These are phyloP conservation scores for Actinomortierella wolfii DNA, from an alignment of 371 early-diverging fungal genomes.

Conservation along the genomic window DNA sequence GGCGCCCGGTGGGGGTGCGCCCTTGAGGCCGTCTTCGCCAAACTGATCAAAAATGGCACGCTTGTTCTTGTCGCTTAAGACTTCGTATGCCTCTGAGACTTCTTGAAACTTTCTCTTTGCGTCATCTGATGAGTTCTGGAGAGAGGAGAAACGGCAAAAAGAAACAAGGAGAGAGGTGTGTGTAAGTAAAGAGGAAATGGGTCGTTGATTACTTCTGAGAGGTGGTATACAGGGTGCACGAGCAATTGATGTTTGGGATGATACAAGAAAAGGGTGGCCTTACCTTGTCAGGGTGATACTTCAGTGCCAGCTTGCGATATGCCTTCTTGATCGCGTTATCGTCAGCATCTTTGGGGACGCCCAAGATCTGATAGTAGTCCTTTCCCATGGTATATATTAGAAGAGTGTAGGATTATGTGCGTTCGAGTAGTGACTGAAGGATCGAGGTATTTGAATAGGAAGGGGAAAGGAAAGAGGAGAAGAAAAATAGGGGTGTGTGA, in stretches of 20 bases:
- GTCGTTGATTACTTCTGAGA: too few relatives aligned
- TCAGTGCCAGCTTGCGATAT: conserved; percentile 88
- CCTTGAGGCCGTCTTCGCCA: conserved; percentile 92
- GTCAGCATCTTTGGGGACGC: conserved; percentile 80
- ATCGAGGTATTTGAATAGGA: too few relatives aligned
- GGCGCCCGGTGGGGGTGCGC: conserved; percentile 47
- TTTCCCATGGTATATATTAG: conserved; percentile 72
- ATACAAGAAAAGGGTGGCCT: conserved; percentile 57
- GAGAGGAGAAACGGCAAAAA: conserved; percentile 47
- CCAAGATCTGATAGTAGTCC: conserved; percentile 91
- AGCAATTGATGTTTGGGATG: too few relatives aligned
- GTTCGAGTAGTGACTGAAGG: background rate
- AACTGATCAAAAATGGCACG: conserved; percentile 86
- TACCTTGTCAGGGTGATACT: conserved; percentile 86
- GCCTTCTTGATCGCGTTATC: conserved; percentile 91
- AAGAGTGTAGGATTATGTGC: background rate
- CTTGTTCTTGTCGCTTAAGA: conserved; percentile 90
- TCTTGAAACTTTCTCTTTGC: conserved; percentile 84
- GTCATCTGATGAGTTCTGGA: conserved; percentile 45
- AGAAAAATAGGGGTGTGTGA: background rate
- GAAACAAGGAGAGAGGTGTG: too few relatives aligned
- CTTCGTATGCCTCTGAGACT: conserved; percentile 90
- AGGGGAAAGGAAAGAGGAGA: background rate
- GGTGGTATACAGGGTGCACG: too few relatives aligned
- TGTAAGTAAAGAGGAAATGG: too few relatives aligned